Evolutionary conservation across 2,329 filamentous ascomycete species (phyloP), one percentile per base, ranked within the genome.

Genomic region (Fusarium sp.): DNA sequence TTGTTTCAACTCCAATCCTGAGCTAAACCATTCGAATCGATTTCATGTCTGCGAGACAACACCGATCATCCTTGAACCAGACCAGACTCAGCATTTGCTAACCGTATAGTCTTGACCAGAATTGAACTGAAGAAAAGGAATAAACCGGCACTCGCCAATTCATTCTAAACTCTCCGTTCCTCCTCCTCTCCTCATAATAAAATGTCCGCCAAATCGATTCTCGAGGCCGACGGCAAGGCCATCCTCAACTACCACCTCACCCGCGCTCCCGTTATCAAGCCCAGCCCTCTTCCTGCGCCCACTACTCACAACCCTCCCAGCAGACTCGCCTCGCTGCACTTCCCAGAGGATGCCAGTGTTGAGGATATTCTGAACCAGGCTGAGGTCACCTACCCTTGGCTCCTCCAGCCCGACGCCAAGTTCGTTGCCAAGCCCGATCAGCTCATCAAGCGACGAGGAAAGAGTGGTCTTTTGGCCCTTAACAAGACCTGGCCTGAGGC

Each of bases 221-320:
- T 93, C 90, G 96, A 99, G 90, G 96, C 96, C 90, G 96, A 99
- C 89, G 96, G 96, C 91, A 99, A 99, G 93, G 96, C 96, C 90
- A 98, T 99, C 89, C 91, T 99, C 91, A 98, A 98, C 93, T 99
- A 98, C 91, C 96, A 98, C 90, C 95, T 99, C 87, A 98, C 96
- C 80, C 93, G 96, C 84, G 94, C 96, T 79, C 92, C 95, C 77
- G 93, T 97, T 85, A 98, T 99, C 91, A 98, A 98, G 93, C 94
- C 96, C 78, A 96, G 95, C 82, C 95, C 96, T 86, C 94, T 98
- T 66, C 94, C 95, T 79, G 84, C 90, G 77, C 89, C 93, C 75
- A 85, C 93, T 76, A 96, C 91, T 84, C 96, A 99, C 92, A 98
- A 98, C 88, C 88, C 96, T 79, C 92, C 96, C 72, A 88, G 95